A percentile compares a stretch with the other conserved stretches of the same genome.
These are phyloP conservation scores for Lolium perenne DNA, from an alignment of 176 grass and related monocot species.

Conservation along the genomic window DNA sequence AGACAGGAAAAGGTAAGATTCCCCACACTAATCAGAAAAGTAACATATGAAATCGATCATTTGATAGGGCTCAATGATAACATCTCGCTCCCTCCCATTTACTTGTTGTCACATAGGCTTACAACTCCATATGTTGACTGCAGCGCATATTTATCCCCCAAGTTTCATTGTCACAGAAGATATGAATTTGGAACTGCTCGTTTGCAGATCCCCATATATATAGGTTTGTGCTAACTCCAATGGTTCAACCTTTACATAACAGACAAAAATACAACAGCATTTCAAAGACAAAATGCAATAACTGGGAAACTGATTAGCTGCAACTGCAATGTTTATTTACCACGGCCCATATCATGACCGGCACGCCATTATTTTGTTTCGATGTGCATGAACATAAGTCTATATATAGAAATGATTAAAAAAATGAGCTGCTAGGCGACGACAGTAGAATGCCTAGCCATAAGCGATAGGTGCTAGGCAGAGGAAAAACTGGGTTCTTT, in stretches of 20 bases:
- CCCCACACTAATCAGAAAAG: background rate
- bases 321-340: background rate
- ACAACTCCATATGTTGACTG: background rate
- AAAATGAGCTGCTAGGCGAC: background rate
- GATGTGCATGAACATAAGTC: background rate
- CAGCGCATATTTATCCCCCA: background rate
- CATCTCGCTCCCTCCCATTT: background rate
- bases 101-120: background rate
- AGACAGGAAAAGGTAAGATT: background rate
- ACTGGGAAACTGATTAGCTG: background rate
- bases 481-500: background rate
- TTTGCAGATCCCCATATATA: background rate
- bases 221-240: slow-evolving; percentile 6
- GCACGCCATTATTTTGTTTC: background rate
- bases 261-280: background rate
- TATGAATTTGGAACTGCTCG: background rate
- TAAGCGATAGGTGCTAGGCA: background rate
- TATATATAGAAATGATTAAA: background rate
- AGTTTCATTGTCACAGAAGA: background rate
- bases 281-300: background rate
- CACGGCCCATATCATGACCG: background rate
- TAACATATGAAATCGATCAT: background rate
- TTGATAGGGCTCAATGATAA: background rate
- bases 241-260: background rate
- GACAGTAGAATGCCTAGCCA: background rate